Evolutionary conservation across 2,329 filamentous ascomycete species (phyloP), one percentile per base, ranked within the genome.

Genomic region (Xylariaceae sp.): DNA sequence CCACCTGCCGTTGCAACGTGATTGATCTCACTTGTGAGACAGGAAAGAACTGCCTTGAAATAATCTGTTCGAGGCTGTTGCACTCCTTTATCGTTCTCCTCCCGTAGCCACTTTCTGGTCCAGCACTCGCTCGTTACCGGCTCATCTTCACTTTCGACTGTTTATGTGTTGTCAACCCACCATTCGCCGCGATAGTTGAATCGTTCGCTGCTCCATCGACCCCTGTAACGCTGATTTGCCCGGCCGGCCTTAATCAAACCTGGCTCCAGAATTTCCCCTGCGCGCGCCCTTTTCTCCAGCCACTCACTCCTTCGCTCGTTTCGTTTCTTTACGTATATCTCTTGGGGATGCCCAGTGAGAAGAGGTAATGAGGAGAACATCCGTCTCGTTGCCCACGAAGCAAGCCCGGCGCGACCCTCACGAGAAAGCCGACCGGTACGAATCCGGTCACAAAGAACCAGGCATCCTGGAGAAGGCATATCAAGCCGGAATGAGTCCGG

Each of bases 391-490:
- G 73, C 82, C 84, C 72, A 85, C 82, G 44, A 82, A 83, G 75
- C 81, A 84, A 70, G 74, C 77, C 70, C 78, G 76, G 68, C 76
- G 78, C 80, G 85, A 88, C 70, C 83, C 82, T 63, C 75, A 83
- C 82, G 85, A 88, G 74, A 88, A 88, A 71, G 80, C 81, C 68
- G 82, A 78, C 69, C 82, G 85, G 69, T 87, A 87, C 76, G 75
- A 76, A 67, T 66, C 72, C 64, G 73, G 76, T 67, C 74, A 77
- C 66, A 76, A 75, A 70, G 74, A 78, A 67, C 71, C 73, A 68
- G 76, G 76, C 68, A 73, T 80, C 60, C 73, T 85, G 72, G 76
- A 78, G 73, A 83, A 77, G 67, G 74, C 83, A 76, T 82, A 83
- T 74, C 76, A 80, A 70, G 77, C 78, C 70, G 82, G 78, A 74